Evolutionary conservation across 768 basidiomycete genomes (phyloP), one percentile per base, ranked within the genome.

Genomic region (Russula sp.): DNA sequence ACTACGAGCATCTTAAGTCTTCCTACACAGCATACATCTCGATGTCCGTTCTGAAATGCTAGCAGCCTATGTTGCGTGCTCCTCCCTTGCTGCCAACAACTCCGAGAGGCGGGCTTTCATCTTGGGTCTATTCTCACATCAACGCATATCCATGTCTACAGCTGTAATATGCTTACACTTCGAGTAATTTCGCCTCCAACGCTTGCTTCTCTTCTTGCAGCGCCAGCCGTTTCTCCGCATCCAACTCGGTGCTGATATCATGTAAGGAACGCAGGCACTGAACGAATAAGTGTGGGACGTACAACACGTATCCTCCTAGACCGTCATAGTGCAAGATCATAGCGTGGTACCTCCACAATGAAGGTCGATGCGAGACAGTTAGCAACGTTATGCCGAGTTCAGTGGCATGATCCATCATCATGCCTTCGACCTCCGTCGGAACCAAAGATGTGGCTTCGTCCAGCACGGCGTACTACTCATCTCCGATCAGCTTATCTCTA

Each of bases 391-490:
- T 98, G 1, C 89, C 90, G 32, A 97, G 78, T 56, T 80, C 77
- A 0, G 90, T 89, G 2, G 94, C 95, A 68, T 90, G 83, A 71
- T 93, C 91, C 86, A 96, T 98, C 93, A 98, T 95, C 75, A 82
- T 77, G 55, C 89, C 92, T 76, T 98, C 96, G 73, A 95, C 87
- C 57, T 95, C 92, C 5, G 88, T 82, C 3, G 94, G 94, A 8
- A 99, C 95, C 4, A 95, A 86, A 18, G 91, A 93, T 4, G 96
- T 98, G 57, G 95, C 95, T 72, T 99, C 96, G 70, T 99, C 96
- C 53, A 98, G 79, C 61, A 98, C 94, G 11, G 95, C 96, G 69
- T 96, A 98, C 93, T 95, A 68, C 16, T 27, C 34, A 62, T 56
- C 42, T 45, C 20, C n/a, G 18, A 59, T 60, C 64, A 66, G 42